phyloP scores from a whole-genome alignment of 2,329 filamentous ascomycete genomes.

The Ophiobolus disseminans region DNA sequence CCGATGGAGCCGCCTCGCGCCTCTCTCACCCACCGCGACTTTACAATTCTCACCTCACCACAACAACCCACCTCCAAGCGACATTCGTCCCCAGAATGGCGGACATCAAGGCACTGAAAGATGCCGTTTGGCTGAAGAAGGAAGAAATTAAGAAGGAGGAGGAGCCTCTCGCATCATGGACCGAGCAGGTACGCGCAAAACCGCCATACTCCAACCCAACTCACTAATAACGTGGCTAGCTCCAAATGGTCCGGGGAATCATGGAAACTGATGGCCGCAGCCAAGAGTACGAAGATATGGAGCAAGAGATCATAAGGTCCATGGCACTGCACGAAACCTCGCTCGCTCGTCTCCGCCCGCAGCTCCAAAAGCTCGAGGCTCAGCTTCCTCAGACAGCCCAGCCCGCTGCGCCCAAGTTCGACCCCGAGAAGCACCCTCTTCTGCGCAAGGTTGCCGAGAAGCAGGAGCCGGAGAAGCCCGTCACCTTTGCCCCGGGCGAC shows the following conservation, averaged over 20 bases:
- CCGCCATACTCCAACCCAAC: background rate
- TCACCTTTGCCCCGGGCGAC: constrained; percentile 84
- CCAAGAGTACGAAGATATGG: constrained; percentile 79
- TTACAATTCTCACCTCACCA: background rate
- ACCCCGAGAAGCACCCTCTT: constrained; percentile 79
- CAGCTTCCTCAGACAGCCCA: constrained; percentile 51
- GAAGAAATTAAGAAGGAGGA: constrained; percentile 30
- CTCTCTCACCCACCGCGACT: too few species aligned
- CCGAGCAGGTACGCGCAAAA: constrained; percentile 3
- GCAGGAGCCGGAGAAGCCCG: constrained; percentile 45
- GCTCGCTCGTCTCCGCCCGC: constrained; percentile 69
- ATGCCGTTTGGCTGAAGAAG: constrained; percentile 35
- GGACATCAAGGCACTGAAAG: constrained; percentile 36
- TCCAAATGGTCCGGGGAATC: constrained; percentile 75
- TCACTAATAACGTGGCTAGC: constrained; percentile 11
- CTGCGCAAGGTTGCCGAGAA: constrained; percentile 61
- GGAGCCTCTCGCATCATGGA: constrained; percentile 29
- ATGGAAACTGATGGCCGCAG: constrained; percentile 78
- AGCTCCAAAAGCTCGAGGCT: constrained; percentile 67
- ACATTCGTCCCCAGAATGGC: constrained; percentile 25
- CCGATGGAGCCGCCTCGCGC: too few species aligned
- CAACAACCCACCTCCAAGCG: constrained; percentile 5
- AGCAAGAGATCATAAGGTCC: constrained; percentile 80
- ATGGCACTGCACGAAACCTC: constrained; percentile 80
- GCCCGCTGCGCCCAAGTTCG: constrained; percentile 67